Evolutionary conservation across 1,284 basidiomycete genomes (phyloP).

Genomic region (Quambalaria eucalypti): DNA sequence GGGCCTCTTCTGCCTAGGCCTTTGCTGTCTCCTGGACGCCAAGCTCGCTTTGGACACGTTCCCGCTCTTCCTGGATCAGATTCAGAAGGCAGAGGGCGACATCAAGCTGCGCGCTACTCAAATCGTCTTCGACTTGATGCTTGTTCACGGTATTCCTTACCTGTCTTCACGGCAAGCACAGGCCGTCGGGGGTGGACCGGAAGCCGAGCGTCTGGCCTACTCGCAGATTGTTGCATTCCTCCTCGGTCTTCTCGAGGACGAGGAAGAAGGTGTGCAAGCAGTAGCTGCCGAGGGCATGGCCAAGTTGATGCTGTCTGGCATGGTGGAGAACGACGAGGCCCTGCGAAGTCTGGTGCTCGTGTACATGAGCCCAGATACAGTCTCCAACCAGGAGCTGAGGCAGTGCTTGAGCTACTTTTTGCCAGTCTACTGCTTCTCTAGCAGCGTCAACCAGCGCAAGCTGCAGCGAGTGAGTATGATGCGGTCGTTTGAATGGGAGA

Average conservation of each 20-base stretch:
- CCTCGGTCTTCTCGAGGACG: constrained; percentile 56
- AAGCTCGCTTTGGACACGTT: constrained; percentile 85
- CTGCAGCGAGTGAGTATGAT: constrained; percentile 67
- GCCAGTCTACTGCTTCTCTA: constrained; percentile 83
- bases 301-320: constrained; percentile 79
- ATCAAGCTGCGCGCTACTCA: constrained; percentile 74
- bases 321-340: constrained; percentile 48
- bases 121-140: constrained; percentile 79
- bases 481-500: no score
- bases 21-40: constrained; percentile 83
- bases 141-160: constrained; percentile 76
- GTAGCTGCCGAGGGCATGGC: constrained; percentile 72
- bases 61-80: constrained; percentile 77
- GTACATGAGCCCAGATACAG: constrained; percentile 80
- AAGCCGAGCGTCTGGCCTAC: constrained; percentile 24
- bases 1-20: constrained; percentile 72
- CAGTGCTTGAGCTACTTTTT: constrained; percentile 95
- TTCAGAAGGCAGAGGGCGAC: constrained; percentile 65
- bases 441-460: constrained; percentile 65
- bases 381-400: constrained; percentile 71
- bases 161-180: constrained; percentile 51
- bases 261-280: constrained; percentile 68
- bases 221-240: constrained; percentile 37
- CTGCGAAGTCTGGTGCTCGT: constrained; percentile 68
- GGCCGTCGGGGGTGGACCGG: constrained; percentile 30